Evolutionary conservation across 2,329 filamentous ascomycete species (phyloP).

Genomic region (Sarocladiaceae sp.): DNA sequence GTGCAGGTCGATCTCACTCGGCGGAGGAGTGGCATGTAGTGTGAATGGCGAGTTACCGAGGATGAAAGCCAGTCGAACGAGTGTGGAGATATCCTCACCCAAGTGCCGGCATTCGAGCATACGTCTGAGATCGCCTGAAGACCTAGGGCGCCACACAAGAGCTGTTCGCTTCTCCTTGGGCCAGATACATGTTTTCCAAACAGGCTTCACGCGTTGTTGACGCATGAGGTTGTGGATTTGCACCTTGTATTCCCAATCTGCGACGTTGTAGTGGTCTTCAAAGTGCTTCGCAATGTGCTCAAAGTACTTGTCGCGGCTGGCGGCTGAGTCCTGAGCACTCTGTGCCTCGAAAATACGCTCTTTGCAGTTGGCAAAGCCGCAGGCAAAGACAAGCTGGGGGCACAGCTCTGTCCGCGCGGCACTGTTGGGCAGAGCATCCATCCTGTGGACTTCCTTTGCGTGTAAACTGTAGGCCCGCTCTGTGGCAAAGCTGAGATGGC

Average conservation of each 20-base stretch:
- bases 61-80: constrained; percentile 38
- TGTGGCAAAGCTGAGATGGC: constrained; percentile 36
- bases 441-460: constrained; percentile 35
- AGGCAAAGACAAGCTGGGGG: constrained; percentile 37
- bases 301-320: constrained; percentile 36
- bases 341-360: constrained; percentile 36
- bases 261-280: constrained; percentile 34
- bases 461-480: constrained; percentile 39
- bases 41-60: constrained; percentile 35
- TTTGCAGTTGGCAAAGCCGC: constrained; percentile 35
- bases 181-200: constrained; percentile 40
- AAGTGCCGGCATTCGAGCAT: constrained; percentile 39
- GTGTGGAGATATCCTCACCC: constrained; percentile 30
- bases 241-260: constrained; percentile 36
- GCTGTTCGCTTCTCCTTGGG: constrained; percentile 35
- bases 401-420: constrained; percentile 35
- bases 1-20: constrained; percentile 31
- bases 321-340: constrained; percentile 27
- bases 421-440: constrained; percentile 34
- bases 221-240: constrained; percentile 39
- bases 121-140: constrained; percentile 36
- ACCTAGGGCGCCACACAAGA: constrained; percentile 33
- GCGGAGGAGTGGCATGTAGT: constrained; percentile 27
- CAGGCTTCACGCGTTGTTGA: constrained; percentile 34
- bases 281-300: constrained; percentile 42